These are phyloP conservation scores for Marasmius oreades DNA, from an alignment of 1,284 basidiomycete species.

Conservation along the genomic window DNA sequence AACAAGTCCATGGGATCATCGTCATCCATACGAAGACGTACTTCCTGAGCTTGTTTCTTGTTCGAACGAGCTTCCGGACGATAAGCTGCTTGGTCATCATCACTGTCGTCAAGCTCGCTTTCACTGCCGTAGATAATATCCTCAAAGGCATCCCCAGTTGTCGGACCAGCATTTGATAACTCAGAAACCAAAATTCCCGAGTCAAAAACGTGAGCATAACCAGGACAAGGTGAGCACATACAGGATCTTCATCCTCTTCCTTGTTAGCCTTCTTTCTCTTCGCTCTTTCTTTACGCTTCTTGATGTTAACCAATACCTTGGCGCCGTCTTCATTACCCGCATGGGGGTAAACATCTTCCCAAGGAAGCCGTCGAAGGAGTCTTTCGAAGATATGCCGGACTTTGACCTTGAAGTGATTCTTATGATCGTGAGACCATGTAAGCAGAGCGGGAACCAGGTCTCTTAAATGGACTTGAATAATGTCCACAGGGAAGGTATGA, in stretches of 20 bases:
- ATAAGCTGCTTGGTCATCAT: slow-evolving; percentile 43
- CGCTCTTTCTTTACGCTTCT: slow-evolving; percentile 88
- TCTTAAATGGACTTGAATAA: slow-evolving; percentile 75
- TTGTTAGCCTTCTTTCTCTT: slow-evolving; percentile 67
- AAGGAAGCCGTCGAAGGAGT: slow-evolving; percentile 89
- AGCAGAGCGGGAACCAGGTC: slow-evolving; percentile 84
- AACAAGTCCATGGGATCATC: slow-evolving; percentile 97
- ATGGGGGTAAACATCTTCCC: slow-evolving; percentile 75
- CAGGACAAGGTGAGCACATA: slow-evolving; percentile 19
- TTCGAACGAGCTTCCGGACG: slow-evolving; percentile 33
- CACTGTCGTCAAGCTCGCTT: slow-evolving; percentile 77
- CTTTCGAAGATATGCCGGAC: slow-evolving; percentile 97
- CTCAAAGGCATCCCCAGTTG: slow-evolving; percentile 86
- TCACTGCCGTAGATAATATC: slow-evolving; percentile 95
- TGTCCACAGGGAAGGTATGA: slow-evolving; percentile 73
- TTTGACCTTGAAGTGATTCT: slow-evolving; percentile 98
- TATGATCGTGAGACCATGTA: slow-evolving; percentile 94
- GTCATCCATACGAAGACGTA: slow-evolving; percentile 82
- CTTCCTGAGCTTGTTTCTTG: slow-evolving; percentile 34
- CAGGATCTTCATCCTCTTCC: slow-evolving; percentile 54
- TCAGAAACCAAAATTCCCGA: slow-evolving; percentile 16
- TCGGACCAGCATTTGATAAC: slow-evolving; percentile 41
- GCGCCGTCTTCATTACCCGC: slow-evolving; percentile 74
- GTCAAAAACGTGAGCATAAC: background rate
- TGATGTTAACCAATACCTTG: slow-evolving; percentile 87